Conservation (phyloP, 2,329 filamentous ascomycete genomes). For the Talaromyces sp. region DNA sequence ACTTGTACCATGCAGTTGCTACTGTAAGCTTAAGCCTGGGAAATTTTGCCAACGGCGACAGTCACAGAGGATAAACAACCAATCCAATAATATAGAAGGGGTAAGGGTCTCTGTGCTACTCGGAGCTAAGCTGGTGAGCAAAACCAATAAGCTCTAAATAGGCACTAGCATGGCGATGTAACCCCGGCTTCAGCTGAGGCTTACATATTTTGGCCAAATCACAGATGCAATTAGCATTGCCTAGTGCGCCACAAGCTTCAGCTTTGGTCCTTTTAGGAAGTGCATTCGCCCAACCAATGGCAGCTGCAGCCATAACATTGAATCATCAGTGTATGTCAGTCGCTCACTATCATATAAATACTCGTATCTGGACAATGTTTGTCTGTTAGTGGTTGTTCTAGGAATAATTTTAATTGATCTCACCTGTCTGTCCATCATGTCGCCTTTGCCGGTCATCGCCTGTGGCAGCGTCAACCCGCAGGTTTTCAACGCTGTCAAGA, state of each 20-base stretch:
- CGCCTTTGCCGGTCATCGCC: not conserved
- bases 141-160: too few relatives aligned
- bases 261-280: not conserved
- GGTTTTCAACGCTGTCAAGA: not conserved
- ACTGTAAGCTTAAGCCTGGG: slow-evolving; percentile 28
- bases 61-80: slow-evolving; percentile 21
- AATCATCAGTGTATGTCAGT: not conserved
- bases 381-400: not conserved
- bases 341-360: not conserved
- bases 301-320: not conserved
- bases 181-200: too few relatives aligned
- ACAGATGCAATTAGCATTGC: too few relatives aligned
- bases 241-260: not conserved
- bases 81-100: slow-evolving; percentile 3
- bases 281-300: not conserved
- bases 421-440: not conserved
- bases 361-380: not conserved
- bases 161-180: too few relatives aligned
- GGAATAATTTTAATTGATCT: not conserved
- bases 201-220: too few relatives aligned
- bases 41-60: slow-evolving; percentile 25
- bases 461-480: not conserved
- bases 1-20: slow-evolving; percentile 22
- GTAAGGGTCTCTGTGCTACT: not conserved
- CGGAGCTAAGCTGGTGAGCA: too few relatives aligned